phyloP scores from a whole-genome alignment of 495 filamentous ascomycete genomes.

The Xylaria flabelliformis region DNA sequence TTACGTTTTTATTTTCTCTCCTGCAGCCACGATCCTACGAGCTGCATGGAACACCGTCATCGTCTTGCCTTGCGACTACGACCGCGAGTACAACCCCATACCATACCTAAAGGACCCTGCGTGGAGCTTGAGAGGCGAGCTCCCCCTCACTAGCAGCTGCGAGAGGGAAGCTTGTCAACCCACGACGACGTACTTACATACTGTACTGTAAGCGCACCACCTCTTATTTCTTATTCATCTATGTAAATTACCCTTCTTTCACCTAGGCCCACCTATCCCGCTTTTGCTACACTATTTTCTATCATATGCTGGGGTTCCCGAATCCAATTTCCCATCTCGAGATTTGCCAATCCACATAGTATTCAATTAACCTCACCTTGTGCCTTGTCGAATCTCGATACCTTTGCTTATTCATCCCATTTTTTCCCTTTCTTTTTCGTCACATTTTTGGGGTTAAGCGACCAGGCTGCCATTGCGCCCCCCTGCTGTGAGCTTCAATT shows the following conservation, averaged over 20 bases:
- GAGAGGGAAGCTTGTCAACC: conserved; percentile 8
- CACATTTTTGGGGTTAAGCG: background rate
- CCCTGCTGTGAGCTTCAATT: conserved; percentile 3
- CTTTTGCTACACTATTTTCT: background rate
- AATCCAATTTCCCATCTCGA: background rate
- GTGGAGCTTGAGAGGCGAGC: conserved; percentile 1
- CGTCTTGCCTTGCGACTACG: conserved; percentile 11
- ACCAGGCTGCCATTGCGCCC: conserved; percentile 15
- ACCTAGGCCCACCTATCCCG: conserved; percentile 21
- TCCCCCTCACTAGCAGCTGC: conserved; percentile 18
- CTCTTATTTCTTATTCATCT: background rate
- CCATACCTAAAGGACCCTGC: conserved; percentile 7
- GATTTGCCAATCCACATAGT: conserved; percentile 1
- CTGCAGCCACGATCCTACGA: conserved; percentile 16
- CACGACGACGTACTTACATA: background rate
- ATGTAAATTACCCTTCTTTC: background rate
- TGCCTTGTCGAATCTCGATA: background rate
- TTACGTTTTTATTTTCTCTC: background rate
- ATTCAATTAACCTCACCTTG: background rate
- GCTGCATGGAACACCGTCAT: conserved; percentile 21
- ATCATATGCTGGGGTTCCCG: background rate
- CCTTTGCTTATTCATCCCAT: background rate
- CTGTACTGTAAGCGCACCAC: conserved; percentile 13
- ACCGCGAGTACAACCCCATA: background rate
- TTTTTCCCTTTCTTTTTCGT: conserved; percentile 6